Evolutionary conservation across 1,139 yeast genomes (phyloP), one percentile per base, ranked within the genome.

Genomic region (Taiozyma sp.): DNA sequence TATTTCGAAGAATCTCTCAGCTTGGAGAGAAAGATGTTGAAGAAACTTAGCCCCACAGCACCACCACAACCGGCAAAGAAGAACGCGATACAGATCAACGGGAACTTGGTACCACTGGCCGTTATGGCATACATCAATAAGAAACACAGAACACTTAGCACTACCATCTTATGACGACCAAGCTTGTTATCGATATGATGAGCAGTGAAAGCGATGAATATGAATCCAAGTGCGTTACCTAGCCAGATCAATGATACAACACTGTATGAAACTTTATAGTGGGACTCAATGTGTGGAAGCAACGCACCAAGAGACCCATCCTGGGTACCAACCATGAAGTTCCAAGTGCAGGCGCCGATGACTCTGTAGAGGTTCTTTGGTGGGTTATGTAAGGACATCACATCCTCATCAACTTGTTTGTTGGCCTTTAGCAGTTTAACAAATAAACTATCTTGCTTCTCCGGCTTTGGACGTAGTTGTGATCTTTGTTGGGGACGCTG

Each of bases 61-160:
- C 72, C 62, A 0, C 88, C 89, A 44, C 79, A 61, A 0, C 88
- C 88, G 3, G 83, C 83, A 56, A 81, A 67, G 61, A 77, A 79
- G 58, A 76, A 81, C 0, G 74, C 85, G 42, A 74, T 62, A 16
- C 79, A 81, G 13, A 77, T 72, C 5, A 76, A 62, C 0, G 66
- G 63, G 54, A 66, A 69, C 16, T 42, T 34, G 1, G 42, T 39
- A 21, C 50, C 50, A 11, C 45, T 34, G 10, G 34, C 24, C 4
- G 42, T 6, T 6, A 47, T 41, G 9, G 63, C 56, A 51, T 57
- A 64, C 61, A 63, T 62, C 6, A 63, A 46, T 2, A 58, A 46
- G 42, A 61, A 62, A 4, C 53, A 50, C 5, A 57, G n/a, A 34
- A 64, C 58, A 24, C 47, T 66, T 3, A 62, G 49, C 3, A 62